Evolutionary conservation across 2,329 filamentous ascomycete genomes (phyloP), one percentile per base, ranked within the genome.

Genomic region (Myriosclerotinia scirpicola): DNA sequence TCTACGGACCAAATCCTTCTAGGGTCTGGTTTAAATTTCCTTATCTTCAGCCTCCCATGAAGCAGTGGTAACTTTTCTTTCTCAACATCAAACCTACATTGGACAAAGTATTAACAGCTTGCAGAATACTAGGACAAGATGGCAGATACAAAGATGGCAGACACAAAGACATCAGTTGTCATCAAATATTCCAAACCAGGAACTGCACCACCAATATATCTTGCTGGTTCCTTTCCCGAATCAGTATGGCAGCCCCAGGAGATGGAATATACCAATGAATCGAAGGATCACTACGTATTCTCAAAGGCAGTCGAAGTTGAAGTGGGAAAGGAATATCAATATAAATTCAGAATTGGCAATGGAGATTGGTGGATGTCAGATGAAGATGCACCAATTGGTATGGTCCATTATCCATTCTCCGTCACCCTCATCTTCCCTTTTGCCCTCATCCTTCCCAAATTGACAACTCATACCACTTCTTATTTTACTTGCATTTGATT

Each of bases 291-390:
- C 64, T 79, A 85, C 67, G 74, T 82, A 15, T 93, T 90, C 74
- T 80, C 77, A 54, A 85, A 85, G 67, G 77, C 81, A 0, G 80
- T 91, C 54, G 75, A 81, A 46, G 80, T 84, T 9, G 80, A 85
- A 22, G 79, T 84, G 30, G 84, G 84, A 30, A 82, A 84, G 56
- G 83, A 85, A 67, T 85, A 91, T 70, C 87, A 90, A 73, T 93
- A 92, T 82, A 93, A 92, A 77, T 90, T 93, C 71, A 84, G 88
- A 40, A 79, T 90, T 46, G 89, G 89, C 12, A 76, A 81, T 26
- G 85, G 85, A 58, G 84, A 90, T 70, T 90, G 87, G 85, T 91
- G 89, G 89, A 80, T 87, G 34, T 77, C 91, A 55, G 85, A 92
- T 71, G 86, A 91, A 67, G 80, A 80, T 54, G 81, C 82, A 64